A percentile compares a stretch with the other conserved stretches of the same genome.
phyloP scores from a whole-genome alignment of 768 basidiomycete genomes.

The Suillus placidus region DNA sequence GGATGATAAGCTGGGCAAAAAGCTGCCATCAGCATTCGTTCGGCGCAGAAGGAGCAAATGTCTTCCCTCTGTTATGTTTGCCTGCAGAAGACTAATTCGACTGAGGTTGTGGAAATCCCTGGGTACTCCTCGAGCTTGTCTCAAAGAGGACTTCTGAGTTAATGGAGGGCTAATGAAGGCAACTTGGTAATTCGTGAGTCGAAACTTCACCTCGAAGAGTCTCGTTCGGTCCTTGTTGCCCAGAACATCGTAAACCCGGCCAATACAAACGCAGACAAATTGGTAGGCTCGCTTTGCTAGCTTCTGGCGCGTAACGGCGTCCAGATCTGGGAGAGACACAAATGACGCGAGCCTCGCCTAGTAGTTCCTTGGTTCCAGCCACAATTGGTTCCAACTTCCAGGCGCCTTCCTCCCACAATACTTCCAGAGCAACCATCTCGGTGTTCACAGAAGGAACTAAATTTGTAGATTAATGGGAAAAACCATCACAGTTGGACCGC shows the following conservation, averaged over 20 bases:
- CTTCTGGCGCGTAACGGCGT: neutral
- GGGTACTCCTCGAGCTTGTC: neutral
- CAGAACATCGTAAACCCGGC: neutral
- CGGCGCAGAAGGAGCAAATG: neutral
- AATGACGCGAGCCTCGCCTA: neutral
- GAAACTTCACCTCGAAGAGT: neutral
- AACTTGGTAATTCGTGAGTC: neutral
- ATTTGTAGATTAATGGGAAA: neutral
- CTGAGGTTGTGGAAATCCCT: neutral
- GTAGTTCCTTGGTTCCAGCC: neutral
- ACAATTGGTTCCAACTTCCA: neutral
- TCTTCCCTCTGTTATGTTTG: neutral
- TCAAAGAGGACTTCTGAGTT: neutral
- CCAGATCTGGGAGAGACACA: neutral
- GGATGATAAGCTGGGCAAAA: neutral
- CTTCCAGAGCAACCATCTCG: neutral
- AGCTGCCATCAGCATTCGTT: neutral
- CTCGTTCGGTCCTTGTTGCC: neutral
- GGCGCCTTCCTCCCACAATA: conserved; percentile 1
- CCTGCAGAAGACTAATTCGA: neutral
- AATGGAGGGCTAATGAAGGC: neutral
- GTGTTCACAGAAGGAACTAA: neutral
- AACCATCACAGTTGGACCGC: neutral
- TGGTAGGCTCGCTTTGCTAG: neutral
- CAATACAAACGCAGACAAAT: neutral